Conservation (phyloP, 2,329 filamentous ascomycete species). For the Colletotrichum theobromicola region DNA sequence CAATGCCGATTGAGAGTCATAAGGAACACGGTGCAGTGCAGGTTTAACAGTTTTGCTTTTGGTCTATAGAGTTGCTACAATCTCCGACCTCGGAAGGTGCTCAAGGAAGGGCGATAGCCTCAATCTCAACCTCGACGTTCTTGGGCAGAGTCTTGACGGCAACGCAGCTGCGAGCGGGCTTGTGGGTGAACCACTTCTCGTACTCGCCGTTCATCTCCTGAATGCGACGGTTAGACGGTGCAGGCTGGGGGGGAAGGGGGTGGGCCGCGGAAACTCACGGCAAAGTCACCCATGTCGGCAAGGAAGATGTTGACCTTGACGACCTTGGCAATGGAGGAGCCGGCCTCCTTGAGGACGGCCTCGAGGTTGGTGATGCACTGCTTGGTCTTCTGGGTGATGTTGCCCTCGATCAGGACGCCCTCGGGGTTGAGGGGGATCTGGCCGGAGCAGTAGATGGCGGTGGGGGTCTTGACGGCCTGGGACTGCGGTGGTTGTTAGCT, state of each 20-base stretch:
- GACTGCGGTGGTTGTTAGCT: conserved; percentile 47
- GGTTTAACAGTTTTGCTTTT: not conserved
- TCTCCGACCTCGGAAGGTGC: not conserved
- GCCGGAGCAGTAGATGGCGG: conserved; percentile 71
- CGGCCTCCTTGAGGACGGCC: conserved; percentile 82
- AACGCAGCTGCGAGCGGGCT: conserved; percentile 88
- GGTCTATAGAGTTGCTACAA: not conserved
- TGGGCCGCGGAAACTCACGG: conserved; percentile 42
- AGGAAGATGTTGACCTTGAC: conserved; percentile 95
- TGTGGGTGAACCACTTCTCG: conserved; percentile 81
- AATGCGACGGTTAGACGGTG: not conserved
- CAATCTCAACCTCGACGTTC: conserved; percentile 87
- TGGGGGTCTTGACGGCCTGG: conserved; percentile 70
- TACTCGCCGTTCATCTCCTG: conserved; percentile 85
- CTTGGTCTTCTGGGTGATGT: conserved; percentile 67
- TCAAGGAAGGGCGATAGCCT: conserved; percentile 78
- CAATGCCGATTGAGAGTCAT: not conserved
- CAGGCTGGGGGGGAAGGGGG: not conserved
- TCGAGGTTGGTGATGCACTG: conserved; percentile 78
- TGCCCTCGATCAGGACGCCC: conserved; percentile 61
- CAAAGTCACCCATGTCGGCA: conserved; percentile 89
- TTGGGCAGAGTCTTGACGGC: conserved; percentile 89
- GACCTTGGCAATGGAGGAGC: conserved; percentile 77
- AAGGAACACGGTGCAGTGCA: not conserved
- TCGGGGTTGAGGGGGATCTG: conserved; percentile 73